Evolutionary conservation across 768 basidiomycete genomes (phyloP).

Genomic region (Tylopilus subfusipes): DNA sequence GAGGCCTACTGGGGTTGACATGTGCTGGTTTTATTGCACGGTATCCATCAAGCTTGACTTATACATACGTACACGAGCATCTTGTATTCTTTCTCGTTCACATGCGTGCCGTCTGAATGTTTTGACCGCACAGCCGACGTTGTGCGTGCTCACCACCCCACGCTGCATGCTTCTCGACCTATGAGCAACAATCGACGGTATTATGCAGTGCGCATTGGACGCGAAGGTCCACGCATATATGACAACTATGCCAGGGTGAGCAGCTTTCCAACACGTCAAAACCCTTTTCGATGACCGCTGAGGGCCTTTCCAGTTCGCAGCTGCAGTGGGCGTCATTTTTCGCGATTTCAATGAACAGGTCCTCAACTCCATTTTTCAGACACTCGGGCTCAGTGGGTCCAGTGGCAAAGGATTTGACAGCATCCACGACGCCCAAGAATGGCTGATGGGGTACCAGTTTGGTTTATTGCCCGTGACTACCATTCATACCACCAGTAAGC

Average conservation of each 20-base stretch:
- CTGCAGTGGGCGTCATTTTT: constrained; percentile 19
- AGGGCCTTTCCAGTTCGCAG: constrained; percentile 18
- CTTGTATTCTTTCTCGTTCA: not conserved
- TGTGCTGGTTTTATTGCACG: not conserved
- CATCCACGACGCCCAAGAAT: constrained; percentile 24
- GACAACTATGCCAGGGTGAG: constrained; percentile 28
- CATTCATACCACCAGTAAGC: constrained; percentile 20
- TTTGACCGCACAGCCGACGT: not conserved
- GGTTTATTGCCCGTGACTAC: constrained; percentile 6
- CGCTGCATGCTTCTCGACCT: not conserved
- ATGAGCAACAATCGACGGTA: constrained; percentile 25
- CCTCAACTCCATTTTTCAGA: constrained; percentile 17
- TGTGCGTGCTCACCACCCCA: not conserved
- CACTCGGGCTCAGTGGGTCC: constrained; percentile 27
- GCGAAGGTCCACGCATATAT: constrained; percentile 33
- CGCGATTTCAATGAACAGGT: not conserved
- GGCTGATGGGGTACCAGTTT: constrained; percentile 20
- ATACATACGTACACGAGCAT: too few relatives aligned
- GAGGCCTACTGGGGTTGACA: constrained; percentile 29
- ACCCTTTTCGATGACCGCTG: not conserved
- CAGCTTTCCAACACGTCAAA: not conserved
- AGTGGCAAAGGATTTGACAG: constrained; percentile 34
- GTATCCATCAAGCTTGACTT: too few relatives aligned
- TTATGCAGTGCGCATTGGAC: constrained; percentile 36
- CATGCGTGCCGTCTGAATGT: not conserved